These are phyloP conservation scores for Rhizopogon roseolus DNA, from an alignment of 768 basidiomycete genomes.

Conservation along the genomic window DNA sequence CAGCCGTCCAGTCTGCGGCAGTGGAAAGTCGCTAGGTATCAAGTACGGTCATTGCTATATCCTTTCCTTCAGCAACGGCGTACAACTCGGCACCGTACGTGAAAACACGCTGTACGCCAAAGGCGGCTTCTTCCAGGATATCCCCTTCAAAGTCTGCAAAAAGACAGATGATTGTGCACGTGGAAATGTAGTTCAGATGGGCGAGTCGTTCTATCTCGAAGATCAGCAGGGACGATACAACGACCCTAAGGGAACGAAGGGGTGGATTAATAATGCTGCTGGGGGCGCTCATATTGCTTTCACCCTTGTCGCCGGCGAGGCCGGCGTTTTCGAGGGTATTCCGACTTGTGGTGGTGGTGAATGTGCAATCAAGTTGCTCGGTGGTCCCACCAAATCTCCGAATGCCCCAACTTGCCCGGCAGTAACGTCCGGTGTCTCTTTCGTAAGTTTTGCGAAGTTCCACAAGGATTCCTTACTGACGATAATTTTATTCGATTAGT, in stretches of 20 bases:
- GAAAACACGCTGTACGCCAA: neutral
- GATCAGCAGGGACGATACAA: neutral
- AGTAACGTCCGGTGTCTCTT: too few relatives aligned
- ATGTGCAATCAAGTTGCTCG: neutral
- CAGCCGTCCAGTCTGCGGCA: neutral
- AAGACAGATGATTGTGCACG: neutral
- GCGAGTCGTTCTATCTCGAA: neutral
- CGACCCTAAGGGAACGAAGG: too few relatives aligned
- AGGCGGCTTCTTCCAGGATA: neutral
- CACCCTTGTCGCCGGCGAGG: neutral
- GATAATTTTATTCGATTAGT: too few relatives aligned
- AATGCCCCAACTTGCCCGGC: too few relatives aligned
- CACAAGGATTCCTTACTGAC: too few relatives aligned
- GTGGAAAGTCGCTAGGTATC: neutral
- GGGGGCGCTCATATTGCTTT: neutral
- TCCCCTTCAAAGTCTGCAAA: neutral
- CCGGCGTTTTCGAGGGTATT: neutral
- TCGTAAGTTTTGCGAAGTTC: too few relatives aligned
- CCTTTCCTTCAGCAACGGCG: neutral
- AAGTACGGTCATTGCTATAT: constrained; percentile 1
- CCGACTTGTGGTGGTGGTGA: neutral
- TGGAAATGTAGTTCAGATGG: neutral
- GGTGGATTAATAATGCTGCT: too few relatives aligned
- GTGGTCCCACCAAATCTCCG: too few relatives aligned
- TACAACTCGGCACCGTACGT: neutral